Evolutionary conservation across 305 asterid genomes (phyloP).

Genomic region (Fraxinus albicans): DNA sequence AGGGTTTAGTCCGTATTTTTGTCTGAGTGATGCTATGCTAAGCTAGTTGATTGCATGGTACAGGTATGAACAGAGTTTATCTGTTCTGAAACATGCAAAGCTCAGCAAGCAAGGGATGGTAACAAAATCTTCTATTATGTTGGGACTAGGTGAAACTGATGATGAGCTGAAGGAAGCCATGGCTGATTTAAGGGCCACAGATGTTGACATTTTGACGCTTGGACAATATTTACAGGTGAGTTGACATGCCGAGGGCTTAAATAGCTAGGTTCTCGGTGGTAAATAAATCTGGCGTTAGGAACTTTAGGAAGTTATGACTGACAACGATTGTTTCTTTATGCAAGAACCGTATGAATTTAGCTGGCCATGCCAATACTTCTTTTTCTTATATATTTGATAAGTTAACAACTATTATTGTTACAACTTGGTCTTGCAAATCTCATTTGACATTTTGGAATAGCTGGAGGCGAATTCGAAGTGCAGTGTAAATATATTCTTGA

Average conservation of each 20-base stretch:
- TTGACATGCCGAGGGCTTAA: slow-evolving; percentile 3
- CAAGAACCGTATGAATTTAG: not conserved
- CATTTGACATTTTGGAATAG: not conserved
- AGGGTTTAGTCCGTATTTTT: not conserved
- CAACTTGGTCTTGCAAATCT: slow-evolving; percentile 6
- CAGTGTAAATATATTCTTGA: not conserved
- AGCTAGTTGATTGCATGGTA: slow-evolving; percentile 22
- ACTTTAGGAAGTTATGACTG: not conserved
- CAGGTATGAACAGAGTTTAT: slow-evolving; percentile 91
- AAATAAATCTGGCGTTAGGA: slow-evolving; percentile 5
- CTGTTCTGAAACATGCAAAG: slow-evolving; percentile 90
- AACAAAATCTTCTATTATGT: slow-evolving; percentile 90
- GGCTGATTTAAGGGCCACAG: slow-evolving; percentile 87
- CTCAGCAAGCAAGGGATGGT: slow-evolving; percentile 80
- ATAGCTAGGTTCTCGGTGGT: not conserved
- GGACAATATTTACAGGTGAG: slow-evolving; percentile 95
- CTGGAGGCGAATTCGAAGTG: not conserved
- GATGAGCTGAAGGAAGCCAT: slow-evolving; percentile 88
- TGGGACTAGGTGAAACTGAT: slow-evolving; percentile 97
- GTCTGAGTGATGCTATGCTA: not conserved
- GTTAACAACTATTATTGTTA: not conserved
- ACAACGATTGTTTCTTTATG: not conserved
- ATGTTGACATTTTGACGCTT: slow-evolving; percentile 86
- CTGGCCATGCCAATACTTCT: not conserved
- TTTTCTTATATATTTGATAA: not conserved